Base-by-base conservation (phyloP, 768 basidiomycete species). In the Mycena amicta region DNA sequence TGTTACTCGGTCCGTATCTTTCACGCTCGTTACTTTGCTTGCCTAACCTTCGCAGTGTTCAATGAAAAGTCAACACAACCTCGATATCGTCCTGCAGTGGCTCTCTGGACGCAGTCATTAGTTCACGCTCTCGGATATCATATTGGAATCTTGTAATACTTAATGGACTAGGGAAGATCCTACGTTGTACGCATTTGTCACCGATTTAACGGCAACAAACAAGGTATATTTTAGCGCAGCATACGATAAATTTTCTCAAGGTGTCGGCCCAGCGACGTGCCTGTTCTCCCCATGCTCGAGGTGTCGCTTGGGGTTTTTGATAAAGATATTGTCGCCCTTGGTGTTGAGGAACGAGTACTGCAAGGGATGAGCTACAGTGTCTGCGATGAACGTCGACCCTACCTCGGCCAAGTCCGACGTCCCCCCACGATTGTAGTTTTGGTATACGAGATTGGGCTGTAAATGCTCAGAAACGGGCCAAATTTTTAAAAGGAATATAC, bases 61-160 rank as follows among this genome's bases (percentile, higher is more conserved):
- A 2, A 95, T 96, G 89, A 95, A 95, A 74, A 95, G 88, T 67
- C 90, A 92, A 72, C 93, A 97, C 72, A 97, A 97, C 70, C 76
- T 97, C 58, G 93, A 95, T 68, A 93, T 95, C 59, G 87, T 95
- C 5, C 72, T 96, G 12, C 86, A 94, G 67, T 96, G 94, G 94
- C 79, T 96, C 41, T 79, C 90, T 28, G 85, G 83, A 53, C 83
- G 87, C 25, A 84, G 92, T 57, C 89, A 90, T 70, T 92, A 56
- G 74, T 6, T 8, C 43, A 40, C 33, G 28, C n/a, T 20, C 18
- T 29, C 40, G 27, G 59, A 54, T 63, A 60, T 31, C 53, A 52
- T 63, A 60, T 57, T n/a, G 25, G 40, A 51, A 29, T 33, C 20
- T 28, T 64, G 62, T 60, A 64, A 64, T 64, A 31, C 28, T 26